Conservation (phyloP, 768 basidiomycete species). For the Crassisporium funariophilum region DNA sequence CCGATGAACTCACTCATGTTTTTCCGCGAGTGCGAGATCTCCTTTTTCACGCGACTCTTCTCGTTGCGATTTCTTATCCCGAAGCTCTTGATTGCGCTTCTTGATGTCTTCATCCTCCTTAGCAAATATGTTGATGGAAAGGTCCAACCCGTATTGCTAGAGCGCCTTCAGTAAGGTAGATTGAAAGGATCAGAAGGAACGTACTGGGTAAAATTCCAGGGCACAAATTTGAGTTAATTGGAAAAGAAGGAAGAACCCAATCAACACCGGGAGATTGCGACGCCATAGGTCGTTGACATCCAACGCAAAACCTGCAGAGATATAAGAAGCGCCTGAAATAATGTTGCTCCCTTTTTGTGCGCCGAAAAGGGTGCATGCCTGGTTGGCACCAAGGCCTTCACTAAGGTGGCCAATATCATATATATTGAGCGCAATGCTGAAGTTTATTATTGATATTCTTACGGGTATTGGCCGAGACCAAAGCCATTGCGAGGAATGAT, state of each 20-base stretch:
- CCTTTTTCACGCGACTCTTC: slow-evolving; percentile 31
- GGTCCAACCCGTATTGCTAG: slow-evolving; percentile 51
- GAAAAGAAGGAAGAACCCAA: slow-evolving; percentile 74
- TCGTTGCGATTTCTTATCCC: slow-evolving; percentile 51
- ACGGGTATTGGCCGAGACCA: slow-evolving; percentile 64
- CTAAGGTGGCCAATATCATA: slow-evolving; percentile 32
- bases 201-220: slow-evolving; percentile 66
- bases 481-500: slow-evolving; percentile 67
- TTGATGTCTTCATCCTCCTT: slow-evolving; percentile 58
- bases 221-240: slow-evolving; percentile 66
- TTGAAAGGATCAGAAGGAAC: slow-evolving; percentile 17
- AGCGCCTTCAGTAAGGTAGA: slow-evolving; percentile 12
- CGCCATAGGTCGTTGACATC: slow-evolving; percentile 59
- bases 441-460: slow-evolving; percentile 26
- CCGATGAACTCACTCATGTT: slow-evolving; percentile 11
- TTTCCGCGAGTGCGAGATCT: slow-evolving; percentile 6
- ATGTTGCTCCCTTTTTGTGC: slow-evolving; percentile 52
- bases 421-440: not conserved
- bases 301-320: slow-evolving; percentile 56
- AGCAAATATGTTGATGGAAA: slow-evolving; percentile 59
- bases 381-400: slow-evolving; percentile 59
- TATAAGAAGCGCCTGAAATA: slow-evolving; percentile 64
- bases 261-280: slow-evolving; percentile 67
- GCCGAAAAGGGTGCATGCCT: slow-evolving; percentile 80
- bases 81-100: slow-evolving; percentile 53